These are phyloP conservation scores for Malus fusca DNA, from an alignment of 306 rosid genomes.

Conservation along the genomic window DNA sequence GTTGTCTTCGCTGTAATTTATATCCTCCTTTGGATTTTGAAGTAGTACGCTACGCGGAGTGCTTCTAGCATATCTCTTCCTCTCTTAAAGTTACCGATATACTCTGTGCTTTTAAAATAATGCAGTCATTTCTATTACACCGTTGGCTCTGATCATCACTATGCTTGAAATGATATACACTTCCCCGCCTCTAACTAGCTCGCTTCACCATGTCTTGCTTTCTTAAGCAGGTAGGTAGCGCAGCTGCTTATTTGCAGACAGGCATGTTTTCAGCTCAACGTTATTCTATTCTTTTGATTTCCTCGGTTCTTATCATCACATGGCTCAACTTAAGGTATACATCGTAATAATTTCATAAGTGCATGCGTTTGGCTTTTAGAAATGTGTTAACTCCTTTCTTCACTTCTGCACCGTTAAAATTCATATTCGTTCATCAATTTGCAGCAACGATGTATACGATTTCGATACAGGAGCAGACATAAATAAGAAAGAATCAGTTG, in stretches of 20 bases:
- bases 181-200: background rate
- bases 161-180: background rate
- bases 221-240: constrained; percentile 63
- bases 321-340: constrained; percentile 81
- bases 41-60: too few species aligned
- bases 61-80: too few species aligned
- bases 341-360: background rate
- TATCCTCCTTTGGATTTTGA: too few species aligned
- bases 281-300: constrained; percentile 51
- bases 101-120: background rate
- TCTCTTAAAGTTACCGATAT: too few species aligned
- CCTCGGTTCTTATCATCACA: constrained; percentile 72
- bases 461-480: constrained; percentile 86
- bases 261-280: constrained; percentile 53
- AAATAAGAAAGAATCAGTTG: constrained; percentile 78
- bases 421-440: background rate
- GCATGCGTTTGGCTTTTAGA: background rate
- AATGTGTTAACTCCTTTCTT: constrained; percentile 1
- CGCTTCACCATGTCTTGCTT: background rate
- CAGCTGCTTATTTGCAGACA: constrained; percentile 67
- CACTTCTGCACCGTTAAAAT: background rate
- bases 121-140: background rate
- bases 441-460: constrained; percentile 89
- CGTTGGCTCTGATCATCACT: background rate
- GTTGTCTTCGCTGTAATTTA: too few species aligned